A percentile compares a stretch with the other conserved stretches of the same genome.
These are phyloP conservation scores for Aspergillus candidus DNA, from an alignment of 2,329 filamentous ascomycete species.

Conservation along the genomic window DNA sequence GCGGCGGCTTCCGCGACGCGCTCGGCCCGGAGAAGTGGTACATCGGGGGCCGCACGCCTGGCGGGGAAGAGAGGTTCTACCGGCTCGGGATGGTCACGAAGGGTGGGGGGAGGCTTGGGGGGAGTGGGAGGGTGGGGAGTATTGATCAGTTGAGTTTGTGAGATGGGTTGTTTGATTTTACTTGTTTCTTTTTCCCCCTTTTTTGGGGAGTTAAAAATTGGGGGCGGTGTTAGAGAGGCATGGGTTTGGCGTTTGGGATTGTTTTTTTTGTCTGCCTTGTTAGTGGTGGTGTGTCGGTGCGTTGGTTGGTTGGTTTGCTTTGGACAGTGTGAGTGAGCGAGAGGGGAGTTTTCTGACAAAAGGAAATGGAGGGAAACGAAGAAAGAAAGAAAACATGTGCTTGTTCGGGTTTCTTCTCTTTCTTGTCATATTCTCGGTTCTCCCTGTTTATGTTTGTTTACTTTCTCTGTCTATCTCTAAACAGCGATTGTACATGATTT, in stretches of 20 bases:
- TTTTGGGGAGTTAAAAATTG: slow-evolving; percentile 8
- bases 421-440: neutral
- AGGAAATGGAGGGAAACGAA: neutral
- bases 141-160: slow-evolving; percentile 46
- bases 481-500: no score
- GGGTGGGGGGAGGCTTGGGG: slow-evolving; percentile 37
- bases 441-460: neutral
- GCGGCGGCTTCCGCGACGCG: slow-evolving; percentile 40
- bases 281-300: neutral
- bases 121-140: slow-evolving; percentile 40
- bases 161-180: slow-evolving; percentile 9
- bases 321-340: neutral
- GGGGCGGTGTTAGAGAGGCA: neutral
- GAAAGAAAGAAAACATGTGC: no score
- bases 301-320: neutral
- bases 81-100: slow-evolving; percentile 44
- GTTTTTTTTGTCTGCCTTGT: neutral
- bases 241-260: slow-evolving; percentile 2
- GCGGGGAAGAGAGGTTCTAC: slow-evolving; percentile 46
- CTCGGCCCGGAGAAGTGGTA: slow-evolving; percentile 47
- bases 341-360: neutral
- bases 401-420: neutral
- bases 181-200: slow-evolving; percentile 1
- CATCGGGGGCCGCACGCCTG: slow-evolving; percentile 43
- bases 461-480: no score